These are phyloP conservation scores for Luzula sylvatica DNA, from an alignment of 176 grass and related monocot genomes.

Conservation along the genomic window DNA sequence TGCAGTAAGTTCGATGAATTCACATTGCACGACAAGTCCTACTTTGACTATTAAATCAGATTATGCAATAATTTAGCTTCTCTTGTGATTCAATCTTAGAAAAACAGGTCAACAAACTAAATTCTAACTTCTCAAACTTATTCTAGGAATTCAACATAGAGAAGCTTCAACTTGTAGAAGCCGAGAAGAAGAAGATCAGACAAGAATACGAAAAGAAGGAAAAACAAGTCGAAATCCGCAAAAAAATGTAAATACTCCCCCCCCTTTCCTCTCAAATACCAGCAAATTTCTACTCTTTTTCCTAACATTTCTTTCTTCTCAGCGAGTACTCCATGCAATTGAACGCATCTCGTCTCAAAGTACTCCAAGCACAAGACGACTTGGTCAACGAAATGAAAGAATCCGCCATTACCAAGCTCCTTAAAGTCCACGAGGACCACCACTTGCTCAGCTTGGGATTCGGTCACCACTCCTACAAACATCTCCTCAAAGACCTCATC, in stretches of 20 bases:
- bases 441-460: conserved; percentile 8
- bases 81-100: no score
- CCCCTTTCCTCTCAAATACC: conserved; percentile 5
- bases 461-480: conserved; percentile 29
- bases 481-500: conserved; percentile 71
- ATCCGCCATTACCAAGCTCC: conserved; percentile 57
- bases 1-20: no score
- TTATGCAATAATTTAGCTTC: no score
- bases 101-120: no score
- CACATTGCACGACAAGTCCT: no score
- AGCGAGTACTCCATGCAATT: conserved; percentile 98
- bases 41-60: no score
- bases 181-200: conserved; percentile 96
- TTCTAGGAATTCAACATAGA: conserved; percentile 96
- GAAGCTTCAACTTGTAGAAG: conserved; percentile 97
- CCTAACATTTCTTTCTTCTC: conserved; percentile 25
- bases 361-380: conserved; percentile 97
- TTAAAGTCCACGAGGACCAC: conserved; percentile 41
- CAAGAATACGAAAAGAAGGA: conserved; percentile 97
- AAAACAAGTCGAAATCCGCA: conserved; percentile 95
- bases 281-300: background rate
- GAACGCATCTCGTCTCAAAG: conserved; percentile 97
- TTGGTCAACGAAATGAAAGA: conserved; percentile 92
- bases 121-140: background rate
- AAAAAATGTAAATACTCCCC: conserved; percentile 68